phyloP scores from a whole-genome alignment of 2,329 filamentous ascomycete genomes.

The Triangularia verruculosa region DNA sequence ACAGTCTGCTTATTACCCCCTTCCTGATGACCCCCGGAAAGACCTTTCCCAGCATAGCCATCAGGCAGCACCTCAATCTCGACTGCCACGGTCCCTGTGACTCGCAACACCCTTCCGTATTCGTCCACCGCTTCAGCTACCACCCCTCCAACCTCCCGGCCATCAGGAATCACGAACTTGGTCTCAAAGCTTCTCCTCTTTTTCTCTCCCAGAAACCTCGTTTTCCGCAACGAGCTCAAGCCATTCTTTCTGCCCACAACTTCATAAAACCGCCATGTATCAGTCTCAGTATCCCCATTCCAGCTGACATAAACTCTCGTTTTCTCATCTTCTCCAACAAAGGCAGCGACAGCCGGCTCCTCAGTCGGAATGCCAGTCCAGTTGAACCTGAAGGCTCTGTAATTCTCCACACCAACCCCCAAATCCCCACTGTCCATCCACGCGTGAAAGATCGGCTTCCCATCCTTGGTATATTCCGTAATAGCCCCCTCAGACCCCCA shows the following conservation, averaged over 20 bases:
- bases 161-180: slow-evolving; percentile 16
- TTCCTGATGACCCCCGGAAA: background rate
- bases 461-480: slow-evolving; percentile 47
- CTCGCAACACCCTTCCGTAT: slow-evolving; percentile 17
- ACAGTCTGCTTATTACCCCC: background rate
- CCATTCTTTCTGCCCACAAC: slow-evolving; percentile 7
- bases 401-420: slow-evolving; percentile 46
- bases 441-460: slow-evolving; percentile 50
- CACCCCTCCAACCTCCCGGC: slow-evolving; percentile 14
- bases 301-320: slow-evolving; percentile 39
- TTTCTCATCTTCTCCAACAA: slow-evolving; percentile 24
- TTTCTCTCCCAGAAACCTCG: slow-evolving; percentile 20
- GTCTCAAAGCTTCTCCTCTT: slow-evolving; percentile 25
- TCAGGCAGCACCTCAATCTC: slow-evolving; percentile 21
- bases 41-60: background rate
- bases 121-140: slow-evolving; percentile 22
- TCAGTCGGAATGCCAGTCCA: slow-evolving; percentile 49
- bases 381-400: slow-evolving; percentile 51
- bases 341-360: slow-evolving; percentile 32
- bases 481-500: slow-evolving; percentile 52
- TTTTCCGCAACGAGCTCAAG: slow-evolving; percentile 16
- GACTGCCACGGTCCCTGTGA: slow-evolving; percentile 15
- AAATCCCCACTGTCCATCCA: slow-evolving; percentile 42
- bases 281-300: slow-evolving; percentile 44
- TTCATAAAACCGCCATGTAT: slow-evolving; percentile 25